These are phyloP conservation scores for Thuja plicata DNA, from an alignment of 83 land plant species.

Conservation along the genomic window DNA sequence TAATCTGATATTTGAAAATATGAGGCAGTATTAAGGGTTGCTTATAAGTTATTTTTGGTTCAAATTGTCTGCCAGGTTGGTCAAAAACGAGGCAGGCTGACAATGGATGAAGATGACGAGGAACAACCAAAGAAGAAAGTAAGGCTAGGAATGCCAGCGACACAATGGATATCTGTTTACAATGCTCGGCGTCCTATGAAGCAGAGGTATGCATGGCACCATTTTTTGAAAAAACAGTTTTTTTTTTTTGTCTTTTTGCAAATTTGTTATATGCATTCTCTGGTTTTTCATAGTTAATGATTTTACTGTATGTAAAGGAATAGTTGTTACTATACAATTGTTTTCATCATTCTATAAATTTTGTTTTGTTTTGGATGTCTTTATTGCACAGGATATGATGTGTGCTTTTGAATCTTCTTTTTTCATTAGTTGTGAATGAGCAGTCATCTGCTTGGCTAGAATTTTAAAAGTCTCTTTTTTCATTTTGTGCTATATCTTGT, in stretches of 20 bases:
- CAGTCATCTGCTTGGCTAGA: neutral
- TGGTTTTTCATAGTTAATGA: neutral
- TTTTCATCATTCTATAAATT: neutral
- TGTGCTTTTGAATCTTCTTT: neutral
- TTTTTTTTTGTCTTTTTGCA: neutral
- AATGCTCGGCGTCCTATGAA: slow-evolving; percentile 88
- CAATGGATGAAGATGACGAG: slow-evolving; percentile 76
- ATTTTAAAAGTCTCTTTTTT: too few species aligned
- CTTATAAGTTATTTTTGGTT: neutral
- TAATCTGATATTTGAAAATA: neutral
- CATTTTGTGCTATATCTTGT: neutral
- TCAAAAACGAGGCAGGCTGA: slow-evolving; percentile 74
- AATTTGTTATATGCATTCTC: neutral
- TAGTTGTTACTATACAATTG: neutral
- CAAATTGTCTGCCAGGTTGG: slow-evolving; percentile 63
- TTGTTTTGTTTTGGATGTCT: neutral
- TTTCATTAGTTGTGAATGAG: neutral
- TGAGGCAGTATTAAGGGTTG: neutral
- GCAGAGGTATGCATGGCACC: slow-evolving; percentile 56
- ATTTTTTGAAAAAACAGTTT: neutral
- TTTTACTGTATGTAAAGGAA: neutral
- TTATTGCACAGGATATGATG: neutral
- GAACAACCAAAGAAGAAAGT: slow-evolving; percentile 85
- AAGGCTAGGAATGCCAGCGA: slow-evolving; percentile 81
- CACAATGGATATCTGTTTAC: slow-evolving; percentile 90